Evolutionary conservation across 805 yeast genomes (phyloP), one percentile per base, ranked within the genome.

Genomic region (Danielozyma ontarioensis): DNA sequence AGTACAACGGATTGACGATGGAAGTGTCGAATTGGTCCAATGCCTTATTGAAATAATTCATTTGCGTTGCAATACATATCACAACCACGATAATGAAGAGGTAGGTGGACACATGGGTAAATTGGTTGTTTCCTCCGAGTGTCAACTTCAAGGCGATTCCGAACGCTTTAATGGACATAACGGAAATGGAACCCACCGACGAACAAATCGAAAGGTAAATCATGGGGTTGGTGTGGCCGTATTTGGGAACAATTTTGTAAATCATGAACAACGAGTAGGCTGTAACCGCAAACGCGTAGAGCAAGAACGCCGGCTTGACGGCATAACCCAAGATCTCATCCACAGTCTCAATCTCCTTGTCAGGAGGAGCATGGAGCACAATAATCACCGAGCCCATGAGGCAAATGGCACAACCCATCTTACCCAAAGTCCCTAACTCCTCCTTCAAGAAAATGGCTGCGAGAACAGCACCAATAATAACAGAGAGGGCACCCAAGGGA

Each of bases 31-130:
- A 87, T 57, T 85, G 95, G 48, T 89, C 96, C 51, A 87, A 70
- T 0, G 96, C 96, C 65, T 85, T 88, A 70, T 87, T 87, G 69
- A 87, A 85, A 56, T 84, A 87, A 64, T 85, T 87, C 96, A 87
- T 87, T 60, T 87, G 96, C 4, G 95, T 85, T 48, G 83, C 50
- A 45, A 87, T 88, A 60, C 96, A 87, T 27, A 82, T 72, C 6
- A 68, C 83, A 36, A 87, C 95, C 16, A 85, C 88, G 19, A 74
- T 45, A 23, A 85, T 73, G 68, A 87, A 87, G 36, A 88, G 66
- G 51, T 88, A 87, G 1, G 96, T 87, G 23, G 93, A 81, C 6
- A 81, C 65, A 50, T 87, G 93, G 2, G 86, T 73, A 59, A 87
- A 85, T 66, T 87, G 96, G 61, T 88, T 87, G 60, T 79, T 83